Percentiles rank a stretch among this genome's conserved stretches.
These are phyloP conservation scores for Cinnamomum chago DNA, from an alignment of 164 flowering plant species.

Conservation along the genomic window DNA sequence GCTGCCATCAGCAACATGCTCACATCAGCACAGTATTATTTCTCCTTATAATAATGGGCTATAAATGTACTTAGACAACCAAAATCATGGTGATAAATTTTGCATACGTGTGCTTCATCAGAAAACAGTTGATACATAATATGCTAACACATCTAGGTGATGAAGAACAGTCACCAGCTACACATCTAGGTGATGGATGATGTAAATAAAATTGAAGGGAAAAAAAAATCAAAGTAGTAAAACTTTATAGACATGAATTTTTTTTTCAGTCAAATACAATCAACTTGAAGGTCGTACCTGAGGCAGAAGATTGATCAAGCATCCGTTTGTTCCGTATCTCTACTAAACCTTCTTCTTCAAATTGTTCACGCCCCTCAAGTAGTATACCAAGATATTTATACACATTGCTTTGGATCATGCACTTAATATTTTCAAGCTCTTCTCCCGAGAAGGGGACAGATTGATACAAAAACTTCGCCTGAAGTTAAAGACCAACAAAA, in stretches of 20 bases:
- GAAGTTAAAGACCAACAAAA: conserved; percentile 14
- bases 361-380: conserved; percentile 97
- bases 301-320: conserved; percentile 26
- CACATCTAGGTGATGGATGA: neutral
- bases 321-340: conserved; percentile 26
- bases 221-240: neutral
- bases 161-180: neutral
- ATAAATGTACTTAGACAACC: too few species aligned
- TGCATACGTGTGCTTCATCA: neutral
- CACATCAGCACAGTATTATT: too few species aligned
- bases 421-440: conserved; percentile 74
- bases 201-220: too few species aligned
- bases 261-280: neutral
- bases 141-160: neutral
- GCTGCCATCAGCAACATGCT: too few species aligned
- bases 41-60: too few species aligned
- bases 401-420: conserved; percentile 77
- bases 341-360: conserved; percentile 73
- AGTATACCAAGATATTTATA: conserved; percentile 82
- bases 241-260: neutral
- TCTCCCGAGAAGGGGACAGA: conserved; percentile 63
- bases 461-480: conserved; percentile 92
- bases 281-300: conserved; percentile 19
- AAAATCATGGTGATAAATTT: too few species aligned
- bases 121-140: neutral